Percentiles rank a stretch among this genome's conserved stretches.
Conservation (phyloP, 2,329 filamentous ascomycete genomes). For the Claviceps sp. region DNA sequence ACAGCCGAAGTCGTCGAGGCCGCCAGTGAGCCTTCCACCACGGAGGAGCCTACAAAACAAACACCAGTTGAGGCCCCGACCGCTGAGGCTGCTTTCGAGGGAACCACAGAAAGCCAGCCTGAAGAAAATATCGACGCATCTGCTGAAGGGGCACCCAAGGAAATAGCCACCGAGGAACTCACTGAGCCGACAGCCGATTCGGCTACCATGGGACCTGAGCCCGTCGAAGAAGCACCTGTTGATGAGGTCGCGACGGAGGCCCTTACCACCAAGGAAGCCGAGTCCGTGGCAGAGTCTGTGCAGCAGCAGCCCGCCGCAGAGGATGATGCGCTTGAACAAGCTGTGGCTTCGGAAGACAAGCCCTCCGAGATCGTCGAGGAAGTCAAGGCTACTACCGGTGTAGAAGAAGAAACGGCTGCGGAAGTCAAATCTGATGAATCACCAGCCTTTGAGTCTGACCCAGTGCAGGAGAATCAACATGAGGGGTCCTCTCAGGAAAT, state of each 20-base stretch:
- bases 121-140: conserved; percentile 1
- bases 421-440: background rate
- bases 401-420: background rate
- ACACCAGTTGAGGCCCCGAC: background rate
- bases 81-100: background rate
- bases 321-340: background rate
- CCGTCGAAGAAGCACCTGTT: background rate
- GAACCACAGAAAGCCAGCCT: background rate
- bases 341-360: background rate
- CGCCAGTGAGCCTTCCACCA: background rate
- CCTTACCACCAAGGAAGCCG: background rate
- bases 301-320: background rate
- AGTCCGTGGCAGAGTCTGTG: background rate
- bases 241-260: background rate
- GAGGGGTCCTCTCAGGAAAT: background rate
- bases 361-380: background rate
- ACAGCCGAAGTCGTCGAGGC: background rate
- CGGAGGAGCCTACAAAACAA: background rate
- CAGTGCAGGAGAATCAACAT: background rate
- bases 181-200: background rate
- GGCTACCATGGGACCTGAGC: background rate
- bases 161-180: background rate
- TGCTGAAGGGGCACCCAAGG: background rate
- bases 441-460: background rate
- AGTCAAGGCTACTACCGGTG: background rate